Evolutionary conservation across 345 rosid genomes (phyloP).

Genomic region (Euphorbia lathyris): DNA sequence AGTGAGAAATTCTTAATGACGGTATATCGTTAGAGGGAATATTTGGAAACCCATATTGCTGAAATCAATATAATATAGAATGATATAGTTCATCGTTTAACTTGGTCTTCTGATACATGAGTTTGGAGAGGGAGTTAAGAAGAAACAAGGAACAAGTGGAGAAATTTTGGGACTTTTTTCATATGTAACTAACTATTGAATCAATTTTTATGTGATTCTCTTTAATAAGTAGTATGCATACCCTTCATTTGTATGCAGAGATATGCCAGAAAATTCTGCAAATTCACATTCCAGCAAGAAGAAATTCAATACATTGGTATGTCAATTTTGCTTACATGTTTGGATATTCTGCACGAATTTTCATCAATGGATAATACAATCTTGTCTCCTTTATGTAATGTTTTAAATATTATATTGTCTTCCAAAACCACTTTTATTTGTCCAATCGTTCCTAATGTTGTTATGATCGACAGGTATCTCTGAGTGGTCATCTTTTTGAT

Average conservation of each 20-base stretch:
- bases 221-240: slow-evolving; percentile 6
- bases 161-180: neutral
- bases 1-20: too few species aligned
- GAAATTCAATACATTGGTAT: slow-evolving; percentile 65
- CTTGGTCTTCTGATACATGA: neutral
- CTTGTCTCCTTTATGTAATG: neutral
- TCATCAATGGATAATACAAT: slow-evolving; percentile 6
- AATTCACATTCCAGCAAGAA: slow-evolving; percentile 41
- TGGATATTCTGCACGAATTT: slow-evolving; percentile 6
- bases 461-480: slow-evolving; percentile 64
- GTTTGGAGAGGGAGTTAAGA: neutral
- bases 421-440: slow-evolving; percentile 3
- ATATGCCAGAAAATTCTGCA: slow-evolving; percentile 29
- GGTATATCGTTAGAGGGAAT: neutral
- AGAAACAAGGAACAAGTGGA: neutral
- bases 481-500: slow-evolving; percentile 92
- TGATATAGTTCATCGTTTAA: neutral
- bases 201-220: neutral
- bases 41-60: neutral
- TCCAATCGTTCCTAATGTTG: slow-evolving; percentile 2
- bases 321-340: slow-evolving; percentile 19
- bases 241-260: slow-evolving; percentile 44
- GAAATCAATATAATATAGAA: neutral
- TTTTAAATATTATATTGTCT: neutral
- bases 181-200: neutral